A percentile compares a stretch with the other conserved stretches of the same genome.
Conservation (phyloP, 345 rosid genomes). For the Noccaea bulbosa region DNA sequence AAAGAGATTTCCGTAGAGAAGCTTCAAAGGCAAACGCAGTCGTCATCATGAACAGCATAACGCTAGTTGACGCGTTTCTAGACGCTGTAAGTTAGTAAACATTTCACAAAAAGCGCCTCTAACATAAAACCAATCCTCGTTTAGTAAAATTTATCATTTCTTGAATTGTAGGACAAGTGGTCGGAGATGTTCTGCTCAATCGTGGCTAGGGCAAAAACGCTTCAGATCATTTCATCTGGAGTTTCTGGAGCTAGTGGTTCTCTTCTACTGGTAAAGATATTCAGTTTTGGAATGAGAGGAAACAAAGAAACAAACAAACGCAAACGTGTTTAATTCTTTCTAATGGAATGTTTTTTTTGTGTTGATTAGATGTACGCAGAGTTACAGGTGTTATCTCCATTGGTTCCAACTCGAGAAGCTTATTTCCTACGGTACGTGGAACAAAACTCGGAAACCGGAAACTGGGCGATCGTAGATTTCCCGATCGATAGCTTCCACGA, state of each 20-base stretch:
- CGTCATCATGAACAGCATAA: slow-evolving; percentile 89
- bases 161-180: slow-evolving; percentile 69
- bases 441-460: slow-evolving; percentile 67
- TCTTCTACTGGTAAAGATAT: slow-evolving; percentile 63
- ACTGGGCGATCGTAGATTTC: slow-evolving; percentile 85
- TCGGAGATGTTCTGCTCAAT: slow-evolving; percentile 88
- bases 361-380: slow-evolving; percentile 82
- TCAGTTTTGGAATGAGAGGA: neutral
- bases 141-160: neutral
- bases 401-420: slow-evolving; percentile 81
- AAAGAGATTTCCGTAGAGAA: slow-evolving; percentile 57
- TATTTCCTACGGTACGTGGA: slow-evolving; percentile 84
- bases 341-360: slow-evolving; percentile 13
- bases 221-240: slow-evolving; percentile 69
- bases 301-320: neutral
- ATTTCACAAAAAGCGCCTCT: neutral
- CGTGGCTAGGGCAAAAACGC: slow-evolving; percentile 80
- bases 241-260: slow-evolving; percentile 76
- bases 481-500: slow-evolving; percentile 68
- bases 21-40: slow-evolving; percentile 73
- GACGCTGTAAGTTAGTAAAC: slow-evolving; percentile 62
- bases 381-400: slow-evolving; percentile 78
- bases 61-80: slow-evolving; percentile 77
- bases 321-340: neutral
- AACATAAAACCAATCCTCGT: neutral